These are phyloP conservation scores for Candida insectalens DNA, from an alignment of 805 yeast species.

Conservation along the genomic window DNA sequence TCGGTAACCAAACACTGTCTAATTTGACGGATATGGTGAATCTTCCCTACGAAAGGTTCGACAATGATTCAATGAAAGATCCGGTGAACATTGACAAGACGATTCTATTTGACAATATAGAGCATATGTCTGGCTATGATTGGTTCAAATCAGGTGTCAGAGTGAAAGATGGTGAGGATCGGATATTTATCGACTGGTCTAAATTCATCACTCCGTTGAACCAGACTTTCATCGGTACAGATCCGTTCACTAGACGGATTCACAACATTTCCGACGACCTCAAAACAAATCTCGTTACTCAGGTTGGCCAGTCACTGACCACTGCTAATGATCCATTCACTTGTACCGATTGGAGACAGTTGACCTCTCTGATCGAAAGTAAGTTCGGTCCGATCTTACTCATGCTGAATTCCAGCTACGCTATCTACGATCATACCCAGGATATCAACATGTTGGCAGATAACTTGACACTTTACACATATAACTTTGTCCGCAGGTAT, in stretches of 20 bases:
- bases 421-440: constrained; percentile 7
- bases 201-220: constrained; percentile 45
- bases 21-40: constrained; percentile 27
- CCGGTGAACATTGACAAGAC: constrained; percentile 8
- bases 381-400: constrained; percentile 45
- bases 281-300: constrained; percentile 26
- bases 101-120: constrained; percentile 17
- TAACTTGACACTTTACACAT: constrained; percentile 31
- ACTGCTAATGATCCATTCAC: constrained; percentile 27
- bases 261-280: constrained; percentile 25
- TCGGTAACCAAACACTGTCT: constrained; percentile 33
- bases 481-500: constrained; percentile 38
- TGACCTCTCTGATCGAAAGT: constrained; percentile 35
- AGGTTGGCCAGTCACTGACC: constrained; percentile 22
- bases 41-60: constrained; percentile 24
- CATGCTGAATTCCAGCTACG: constrained; percentile 30
- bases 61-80: not conserved
- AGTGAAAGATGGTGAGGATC: constrained; percentile 38
- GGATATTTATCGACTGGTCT: constrained; percentile 42
- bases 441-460: constrained; percentile 12
- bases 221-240: constrained; percentile 36
- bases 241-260: constrained; percentile 34
- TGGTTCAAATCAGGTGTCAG: constrained; percentile 34
- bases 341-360: constrained; percentile 47
- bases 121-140: constrained; percentile 31